Evolutionary conservation across 805 yeast genomes (phyloP), one percentile per base, ranked within the genome.

Genomic region (Wickerhamia fluorescens): DNA sequence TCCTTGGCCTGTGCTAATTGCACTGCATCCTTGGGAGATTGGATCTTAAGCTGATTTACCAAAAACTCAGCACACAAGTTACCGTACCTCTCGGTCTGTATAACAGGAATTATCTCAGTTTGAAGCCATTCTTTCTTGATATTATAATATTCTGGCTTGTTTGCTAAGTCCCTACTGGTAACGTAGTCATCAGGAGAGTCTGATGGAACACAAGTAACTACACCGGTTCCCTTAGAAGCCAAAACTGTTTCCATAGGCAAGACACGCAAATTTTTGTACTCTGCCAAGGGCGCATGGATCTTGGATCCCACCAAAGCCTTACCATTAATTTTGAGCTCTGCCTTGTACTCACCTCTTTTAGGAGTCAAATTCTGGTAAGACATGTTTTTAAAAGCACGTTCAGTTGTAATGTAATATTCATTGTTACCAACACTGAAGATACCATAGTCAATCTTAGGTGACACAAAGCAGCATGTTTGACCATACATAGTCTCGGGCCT

Each of bases 401-500:
- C 82, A 26, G 98, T 92, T 49, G 92, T 79, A 52, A 92, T 78
- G 61, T 63, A 87, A 59, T 71, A 77, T 40, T 71, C 74, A 26
- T 69, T 66, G 34, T 71, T 67, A 37, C 92, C 89, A 32, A 86
- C 89, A 53, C 85, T 84, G 53, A 83, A 92, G 29, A 92, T 58
- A 53, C 98, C 97, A 52, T 92, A 92, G 25, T 71, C 75, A 45
- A 92, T 85, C 66, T 83, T 86, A 54, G 97, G 96, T 16, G 95
- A 84, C 14, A 92, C 97, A 49, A 89, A 92, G 72, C 96, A 88
- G 70, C 95, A 85, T 4, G 96, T 85, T 68, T 92, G 97, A 40
- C 96, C 97, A 51, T 88, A 88, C 96, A 92, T 86, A 44, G 98
- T 92, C 66, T 92, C 98, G 18, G 98, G 96, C 66, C 98, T 79